Conservation (phyloP, 345 rosid genomes). For the Salix exigua region DNA sequence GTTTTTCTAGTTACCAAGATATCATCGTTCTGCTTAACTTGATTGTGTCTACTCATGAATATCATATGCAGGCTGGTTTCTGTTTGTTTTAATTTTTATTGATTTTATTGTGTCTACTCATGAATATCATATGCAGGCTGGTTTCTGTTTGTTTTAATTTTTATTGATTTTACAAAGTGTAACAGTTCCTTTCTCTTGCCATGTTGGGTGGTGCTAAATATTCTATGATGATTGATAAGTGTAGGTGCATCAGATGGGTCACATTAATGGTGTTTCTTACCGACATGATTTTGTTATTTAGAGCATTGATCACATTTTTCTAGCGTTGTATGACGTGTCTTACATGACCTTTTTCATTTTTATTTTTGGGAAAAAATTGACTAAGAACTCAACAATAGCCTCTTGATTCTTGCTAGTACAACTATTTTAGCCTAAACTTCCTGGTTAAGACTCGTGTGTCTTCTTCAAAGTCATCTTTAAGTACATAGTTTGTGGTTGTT, state of each 20-base stretch:
- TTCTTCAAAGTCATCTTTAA: neutral
- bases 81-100: neutral
- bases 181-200: neutral
- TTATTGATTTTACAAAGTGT: neutral
- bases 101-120: neutral
- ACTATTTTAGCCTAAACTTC: neutral
- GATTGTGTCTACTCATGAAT: neutral
- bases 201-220: neutral
- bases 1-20: neutral
- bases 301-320: neutral
- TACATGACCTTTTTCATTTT: neutral
- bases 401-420: neutral
- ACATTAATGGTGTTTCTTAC: neutral
- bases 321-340: neutral
- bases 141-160: slow-evolving; percentile 1
- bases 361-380: neutral
- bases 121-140: neutral
- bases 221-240: neutral
- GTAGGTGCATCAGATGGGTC: neutral
- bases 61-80: neutral
- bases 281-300: neutral
- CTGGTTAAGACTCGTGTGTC: slow-evolving; percentile 2
- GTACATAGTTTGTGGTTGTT: neutral
- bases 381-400: neutral
- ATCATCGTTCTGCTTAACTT: neutral